Conservation (phyloP, 768 basidiomycete species). For the Cyathus striatus region DNA sequence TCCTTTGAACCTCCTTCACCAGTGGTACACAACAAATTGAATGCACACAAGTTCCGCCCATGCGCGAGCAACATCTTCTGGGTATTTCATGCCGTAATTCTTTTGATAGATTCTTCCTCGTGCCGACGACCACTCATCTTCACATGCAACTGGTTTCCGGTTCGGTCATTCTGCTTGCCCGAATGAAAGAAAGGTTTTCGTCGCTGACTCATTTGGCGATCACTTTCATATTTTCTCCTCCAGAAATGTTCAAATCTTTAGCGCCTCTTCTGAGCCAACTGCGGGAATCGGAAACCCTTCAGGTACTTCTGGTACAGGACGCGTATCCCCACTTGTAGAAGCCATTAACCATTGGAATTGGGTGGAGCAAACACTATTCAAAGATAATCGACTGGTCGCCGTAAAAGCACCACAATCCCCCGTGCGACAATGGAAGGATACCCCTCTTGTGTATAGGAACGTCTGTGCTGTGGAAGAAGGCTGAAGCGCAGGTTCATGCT, state of each 20-base stretch:
- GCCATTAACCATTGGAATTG: background rate
- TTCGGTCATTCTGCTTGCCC: background rate
- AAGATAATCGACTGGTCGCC: background rate
- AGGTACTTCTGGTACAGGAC: background rate
- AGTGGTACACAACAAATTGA: background rate
- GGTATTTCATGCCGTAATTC: background rate
- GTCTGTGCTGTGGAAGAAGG: constrained; percentile 4
- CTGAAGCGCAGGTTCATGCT: too few relatives aligned
- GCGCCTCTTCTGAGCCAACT: background rate
- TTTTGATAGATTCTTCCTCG: background rate
- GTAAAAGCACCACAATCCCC: background rate
- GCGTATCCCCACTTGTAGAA: background rate
- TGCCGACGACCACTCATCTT: background rate
- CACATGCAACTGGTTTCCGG: background rate
- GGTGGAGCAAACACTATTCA: background rate
- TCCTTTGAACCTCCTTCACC: background rate
- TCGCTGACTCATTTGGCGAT: background rate
- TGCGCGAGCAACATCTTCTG: background rate
- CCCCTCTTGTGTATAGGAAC: constrained; percentile 1
- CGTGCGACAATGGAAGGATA: background rate
- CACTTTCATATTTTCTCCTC: background rate
- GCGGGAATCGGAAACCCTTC: background rate
- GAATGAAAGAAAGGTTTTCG: background rate
- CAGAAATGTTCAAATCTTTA: background rate
- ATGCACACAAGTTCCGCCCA: background rate